phyloP scores from a whole-genome alignment of 2,329 filamentous ascomycete species.

The Cladosporium sp. region DNA sequence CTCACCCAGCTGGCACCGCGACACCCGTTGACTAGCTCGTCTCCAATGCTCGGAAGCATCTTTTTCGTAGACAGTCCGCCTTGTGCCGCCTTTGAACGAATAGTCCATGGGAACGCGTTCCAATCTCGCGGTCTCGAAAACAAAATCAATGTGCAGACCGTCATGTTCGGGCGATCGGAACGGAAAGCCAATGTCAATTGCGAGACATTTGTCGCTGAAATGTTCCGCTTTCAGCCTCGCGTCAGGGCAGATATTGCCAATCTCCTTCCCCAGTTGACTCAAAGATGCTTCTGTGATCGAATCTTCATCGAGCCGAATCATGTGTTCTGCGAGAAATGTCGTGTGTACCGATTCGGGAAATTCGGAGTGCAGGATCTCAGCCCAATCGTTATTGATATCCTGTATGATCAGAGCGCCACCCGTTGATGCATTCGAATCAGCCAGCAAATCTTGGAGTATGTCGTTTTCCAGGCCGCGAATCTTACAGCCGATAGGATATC shows the following conservation, averaged over 20 bases:
- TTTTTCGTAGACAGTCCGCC: neutral
- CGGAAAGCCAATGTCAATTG: neutral
- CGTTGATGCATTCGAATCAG: too few species aligned
- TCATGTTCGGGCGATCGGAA: neutral
- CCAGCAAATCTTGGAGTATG: too few species aligned
- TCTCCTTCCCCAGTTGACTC: neutral
- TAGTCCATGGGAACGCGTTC: too few species aligned
- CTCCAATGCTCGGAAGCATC: neutral
- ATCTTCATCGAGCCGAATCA: neutral
- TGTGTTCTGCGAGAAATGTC: neutral
- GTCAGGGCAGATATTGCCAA: neutral
- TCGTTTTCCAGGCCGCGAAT: too few species aligned
- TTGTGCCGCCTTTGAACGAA: neutral
- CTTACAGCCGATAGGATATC: too few species aligned
- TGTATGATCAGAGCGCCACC: neutral
- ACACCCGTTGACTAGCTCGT: neutral
- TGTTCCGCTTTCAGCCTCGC: too few species aligned
- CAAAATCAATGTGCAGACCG: too few species aligned
- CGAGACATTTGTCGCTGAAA: too few species aligned
- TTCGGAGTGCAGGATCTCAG: neutral
- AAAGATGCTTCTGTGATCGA: neutral
- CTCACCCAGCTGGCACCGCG: neutral
- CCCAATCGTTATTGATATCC: neutral
- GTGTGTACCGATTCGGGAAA: neutral
- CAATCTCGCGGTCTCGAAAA: too few species aligned